phyloP scores from a whole-genome alignment of 2,329 filamentous ascomycete species.

The Tolypocladium guangdongense region DNA sequence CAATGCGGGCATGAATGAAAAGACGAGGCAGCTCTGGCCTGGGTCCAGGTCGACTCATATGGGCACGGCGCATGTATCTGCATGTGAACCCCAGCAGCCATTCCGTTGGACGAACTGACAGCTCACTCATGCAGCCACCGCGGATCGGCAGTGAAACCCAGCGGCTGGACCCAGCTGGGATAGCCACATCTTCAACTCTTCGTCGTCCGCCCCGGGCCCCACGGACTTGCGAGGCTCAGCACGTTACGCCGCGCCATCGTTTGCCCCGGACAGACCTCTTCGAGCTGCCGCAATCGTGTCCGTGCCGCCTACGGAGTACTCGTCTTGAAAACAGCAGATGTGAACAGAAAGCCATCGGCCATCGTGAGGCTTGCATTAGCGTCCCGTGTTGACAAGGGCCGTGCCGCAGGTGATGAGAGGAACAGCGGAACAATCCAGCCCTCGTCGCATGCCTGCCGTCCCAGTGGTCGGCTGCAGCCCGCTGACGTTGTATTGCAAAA shows the following conservation, averaged over 20 bases:
- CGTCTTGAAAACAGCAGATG: not conserved
- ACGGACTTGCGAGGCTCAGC: not conserved
- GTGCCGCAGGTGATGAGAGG: not conserved
- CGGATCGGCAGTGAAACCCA: slow-evolving; percentile 2
- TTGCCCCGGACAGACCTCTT: not conserved
- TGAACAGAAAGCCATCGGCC: not conserved
- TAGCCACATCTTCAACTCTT: not conserved
- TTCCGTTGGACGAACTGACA: not conserved
- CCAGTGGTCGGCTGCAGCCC: not conserved
- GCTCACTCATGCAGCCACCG: slow-evolving; percentile 6
- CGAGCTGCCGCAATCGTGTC: not conserved
- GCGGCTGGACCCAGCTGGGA: not conserved
- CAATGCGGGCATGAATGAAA: not conserved
- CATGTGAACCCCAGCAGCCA: not conserved
- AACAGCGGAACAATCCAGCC: not conserved
- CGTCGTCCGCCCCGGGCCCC: not conserved
- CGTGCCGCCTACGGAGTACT: too few species aligned
- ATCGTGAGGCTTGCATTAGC: slow-evolving; percentile 9
- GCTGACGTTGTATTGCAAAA: slow-evolving; percentile 4
- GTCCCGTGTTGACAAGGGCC: slow-evolving; percentile 2
- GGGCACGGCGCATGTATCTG: slow-evolving; percentile 1
- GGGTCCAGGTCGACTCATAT: not conserved
- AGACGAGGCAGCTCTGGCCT: not conserved
- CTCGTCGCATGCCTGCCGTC: not conserved
- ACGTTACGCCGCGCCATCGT: not conserved